These are phyloP conservation scores for Trichoderma gracile DNA, from an alignment of 2,329 filamentous ascomycete species.

Conservation along the genomic window DNA sequence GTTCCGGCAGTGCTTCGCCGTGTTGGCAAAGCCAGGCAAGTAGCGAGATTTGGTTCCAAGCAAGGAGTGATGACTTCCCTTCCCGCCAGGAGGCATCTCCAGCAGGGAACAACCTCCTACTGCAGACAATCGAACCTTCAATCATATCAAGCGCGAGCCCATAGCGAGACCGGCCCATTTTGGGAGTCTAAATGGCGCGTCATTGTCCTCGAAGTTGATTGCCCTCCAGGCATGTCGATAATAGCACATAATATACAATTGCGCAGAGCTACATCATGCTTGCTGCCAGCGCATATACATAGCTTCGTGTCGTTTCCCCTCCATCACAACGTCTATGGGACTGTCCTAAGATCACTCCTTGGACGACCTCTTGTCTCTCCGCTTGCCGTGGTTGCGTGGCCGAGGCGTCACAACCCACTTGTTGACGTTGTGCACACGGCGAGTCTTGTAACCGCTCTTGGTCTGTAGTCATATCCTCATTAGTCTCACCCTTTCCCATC, in stretches of 20 bases:
- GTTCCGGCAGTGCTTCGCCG: too few species aligned
- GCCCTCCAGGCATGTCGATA: constrained; percentile 31
- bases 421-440: constrained; percentile 85
- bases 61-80: too few species aligned
- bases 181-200: too few species aligned
- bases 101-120: too few species aligned
- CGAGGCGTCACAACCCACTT: constrained; percentile 85
- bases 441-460: constrained; percentile 90
- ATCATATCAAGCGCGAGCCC: too few species aligned
- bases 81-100: too few species aligned
- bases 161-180: too few species aligned
- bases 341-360: constrained; percentile 31
- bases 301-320: constrained; percentile 11
- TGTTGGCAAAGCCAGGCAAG: too few species aligned
- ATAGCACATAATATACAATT: constrained; percentile 41
- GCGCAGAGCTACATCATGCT: constrained; percentile 36
- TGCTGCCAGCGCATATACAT: constrained; percentile 31
- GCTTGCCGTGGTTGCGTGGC: constrained; percentile 87
- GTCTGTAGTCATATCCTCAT: constrained; percentile 46
- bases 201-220: neutral
- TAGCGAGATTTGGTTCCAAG: too few species aligned
- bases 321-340: constrained; percentile 26
- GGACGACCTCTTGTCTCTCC: constrained; percentile 62
- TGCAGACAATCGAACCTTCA: too few species aligned
- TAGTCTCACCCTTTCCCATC: neutral